Evolutionary conservation across 805 yeast species (phyloP).

Genomic region (Pichia pseudocactophila): DNA sequence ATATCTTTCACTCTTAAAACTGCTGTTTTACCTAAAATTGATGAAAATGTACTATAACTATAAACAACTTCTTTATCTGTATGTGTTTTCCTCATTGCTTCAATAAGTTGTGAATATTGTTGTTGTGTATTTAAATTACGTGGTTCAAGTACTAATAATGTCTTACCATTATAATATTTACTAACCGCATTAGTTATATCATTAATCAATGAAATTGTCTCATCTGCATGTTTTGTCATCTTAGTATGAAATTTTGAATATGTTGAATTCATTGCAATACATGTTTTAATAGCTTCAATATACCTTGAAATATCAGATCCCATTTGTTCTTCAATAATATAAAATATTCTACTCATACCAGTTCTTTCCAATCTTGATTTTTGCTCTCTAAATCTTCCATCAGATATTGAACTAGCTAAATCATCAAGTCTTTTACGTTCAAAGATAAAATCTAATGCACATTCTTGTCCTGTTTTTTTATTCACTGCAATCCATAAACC

Average conservation of each 20-base stretch:
- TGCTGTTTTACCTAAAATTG: slow-evolving; percentile 59
- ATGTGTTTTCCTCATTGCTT: slow-evolving; percentile 30
- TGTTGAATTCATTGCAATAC: slow-evolving; percentile 62
- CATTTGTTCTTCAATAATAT: slow-evolving; percentile 70
- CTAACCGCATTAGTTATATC: slow-evolving; percentile 39
- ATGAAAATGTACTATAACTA: slow-evolving; percentile 49
- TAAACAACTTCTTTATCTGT: slow-evolving; percentile 33
- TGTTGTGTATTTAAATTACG: slow-evolving; percentile 38
- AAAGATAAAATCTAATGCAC: slow-evolving; percentile 70
- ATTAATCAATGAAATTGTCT: slow-evolving; percentile 54
- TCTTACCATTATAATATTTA: slow-evolving; percentile 29
- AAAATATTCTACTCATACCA: slow-evolving; percentile 58
- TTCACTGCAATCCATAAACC: slow-evolving; percentile 81
- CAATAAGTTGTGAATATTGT: slow-evolving; percentile 37
- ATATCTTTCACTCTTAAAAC: slow-evolving; percentile 67
- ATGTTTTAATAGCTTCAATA: slow-evolving; percentile 64
- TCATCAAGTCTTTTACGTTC: slow-evolving; percentile 90
- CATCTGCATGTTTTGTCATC: slow-evolving; percentile 63
- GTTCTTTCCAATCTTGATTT: slow-evolving; percentile 65
- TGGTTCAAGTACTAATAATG: slow-evolving; percentile 45
- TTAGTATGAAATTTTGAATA: slow-evolving; percentile 59
- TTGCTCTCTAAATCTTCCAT: slow-evolving; percentile 86
- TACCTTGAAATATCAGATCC: slow-evolving; percentile 36
- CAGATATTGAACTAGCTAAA: slow-evolving; percentile 69
- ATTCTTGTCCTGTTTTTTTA: slow-evolving; percentile 45